Evolutionary conservation across 768 basidiomycete genomes (phyloP).

Genomic region (Agaricus blazei): DNA sequence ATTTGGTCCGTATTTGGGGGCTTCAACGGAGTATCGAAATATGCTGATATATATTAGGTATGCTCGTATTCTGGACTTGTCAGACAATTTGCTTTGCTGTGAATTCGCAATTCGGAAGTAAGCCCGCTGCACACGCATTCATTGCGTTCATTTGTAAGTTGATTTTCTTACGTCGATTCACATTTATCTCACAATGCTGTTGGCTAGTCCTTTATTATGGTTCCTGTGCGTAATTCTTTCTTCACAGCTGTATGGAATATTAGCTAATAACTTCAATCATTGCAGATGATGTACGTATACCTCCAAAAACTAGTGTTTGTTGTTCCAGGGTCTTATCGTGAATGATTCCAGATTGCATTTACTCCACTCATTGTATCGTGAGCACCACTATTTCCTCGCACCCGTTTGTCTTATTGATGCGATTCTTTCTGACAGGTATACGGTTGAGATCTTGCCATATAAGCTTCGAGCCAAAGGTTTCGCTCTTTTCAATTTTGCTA

Average conservation of each 20-base stretch:
- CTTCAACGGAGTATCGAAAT: constrained; percentile 11
- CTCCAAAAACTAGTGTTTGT: neutral
- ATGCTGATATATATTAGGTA: constrained; percentile 21
- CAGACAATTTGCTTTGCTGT: constrained; percentile 48
- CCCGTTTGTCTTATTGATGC: neutral
- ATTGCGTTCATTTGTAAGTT: constrained; percentile 38
- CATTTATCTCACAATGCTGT: too few species aligned
- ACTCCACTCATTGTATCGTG: constrained; percentile 30
- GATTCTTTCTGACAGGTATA: constrained; percentile 16
- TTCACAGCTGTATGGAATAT: neutral
- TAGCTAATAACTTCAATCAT: neutral
- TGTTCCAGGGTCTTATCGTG: neutral
- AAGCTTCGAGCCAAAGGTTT: constrained; percentile 65
- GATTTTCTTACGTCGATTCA: too few species aligned
- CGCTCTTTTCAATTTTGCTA: constrained; percentile 55
- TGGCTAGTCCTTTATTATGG: constrained; percentile 26
- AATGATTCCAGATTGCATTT: constrained; percentile 22
- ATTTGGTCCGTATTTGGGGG: constrained; percentile 20
- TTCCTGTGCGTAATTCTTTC: constrained; percentile 21
- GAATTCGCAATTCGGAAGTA: constrained; percentile 31
- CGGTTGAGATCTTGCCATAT: constrained; percentile 26
- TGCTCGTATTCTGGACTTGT: constrained; percentile 52
- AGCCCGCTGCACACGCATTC: constrained; percentile 48
- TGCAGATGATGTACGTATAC: constrained; percentile 21
- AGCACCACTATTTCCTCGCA: neutral